Evolutionary conservation across 192 early-diverging fungal genomes (phyloP).

Genomic region (Rhizophagus prolifer): DNA sequence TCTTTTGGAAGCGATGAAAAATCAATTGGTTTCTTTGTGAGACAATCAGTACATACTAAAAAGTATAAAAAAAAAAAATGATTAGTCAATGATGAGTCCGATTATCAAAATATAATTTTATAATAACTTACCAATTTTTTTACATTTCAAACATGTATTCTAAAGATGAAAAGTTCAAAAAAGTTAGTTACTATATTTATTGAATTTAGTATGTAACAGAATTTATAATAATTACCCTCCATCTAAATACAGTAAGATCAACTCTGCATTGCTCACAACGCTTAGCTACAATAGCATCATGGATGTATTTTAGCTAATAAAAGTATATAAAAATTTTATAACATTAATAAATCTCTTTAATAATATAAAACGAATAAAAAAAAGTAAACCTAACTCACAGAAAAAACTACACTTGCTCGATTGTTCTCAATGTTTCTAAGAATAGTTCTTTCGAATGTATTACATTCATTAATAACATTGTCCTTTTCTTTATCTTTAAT

Average conservation of each 20-base stretch:
- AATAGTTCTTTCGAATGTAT: background rate
- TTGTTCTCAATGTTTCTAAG: background rate
- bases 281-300: conserved; percentile 29
- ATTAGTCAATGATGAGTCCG: background rate
- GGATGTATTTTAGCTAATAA: conserved; percentile 15
- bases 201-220: background rate
- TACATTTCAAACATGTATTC: conserved; percentile 26
- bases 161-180: background rate
- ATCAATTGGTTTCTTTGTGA: conserved; percentile 48
- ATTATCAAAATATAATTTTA: background rate
- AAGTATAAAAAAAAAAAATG: background rate
- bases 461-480: too few species aligned
- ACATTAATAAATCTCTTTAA: background rate
- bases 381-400: background rate
- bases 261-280: conserved; percentile 40
- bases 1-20: conserved; percentile 16
- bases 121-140: conserved; percentile 27
- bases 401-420: background rate
- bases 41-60: conserved; percentile 44
- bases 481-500: background rate
- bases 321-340: background rate
- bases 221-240: conserved; percentile 35
- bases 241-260: conserved; percentile 44
- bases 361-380: background rate
- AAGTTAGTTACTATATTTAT: background rate